A percentile compares a stretch with the other conserved stretches of the same genome.
phyloP scores from a whole-genome alignment of 768 basidiomycete species.

The Russula griseocarnosa region DNA sequence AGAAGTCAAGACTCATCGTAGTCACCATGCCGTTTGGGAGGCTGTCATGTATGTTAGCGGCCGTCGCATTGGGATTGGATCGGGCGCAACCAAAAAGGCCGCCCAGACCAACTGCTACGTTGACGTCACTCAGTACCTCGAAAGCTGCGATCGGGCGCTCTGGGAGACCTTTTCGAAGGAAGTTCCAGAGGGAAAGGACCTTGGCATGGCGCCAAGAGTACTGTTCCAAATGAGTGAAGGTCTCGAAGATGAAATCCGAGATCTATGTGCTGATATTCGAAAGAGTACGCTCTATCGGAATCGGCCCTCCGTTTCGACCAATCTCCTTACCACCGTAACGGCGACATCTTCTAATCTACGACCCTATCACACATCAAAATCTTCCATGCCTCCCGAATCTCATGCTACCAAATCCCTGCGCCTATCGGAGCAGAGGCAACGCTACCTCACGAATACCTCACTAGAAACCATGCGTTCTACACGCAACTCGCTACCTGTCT shows the following conservation, averaged over 20 bases:
- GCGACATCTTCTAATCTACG: conserved; percentile 19
- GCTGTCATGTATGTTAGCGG: conserved; percentile 73
- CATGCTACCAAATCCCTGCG: conserved; percentile 52
- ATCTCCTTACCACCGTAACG: conserved; percentile 9
- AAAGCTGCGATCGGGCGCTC: conserved; percentile 73
- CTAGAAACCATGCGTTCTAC: conserved; percentile 63
- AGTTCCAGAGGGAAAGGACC: conserved; percentile 58
- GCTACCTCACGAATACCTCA: conserved; percentile 57
- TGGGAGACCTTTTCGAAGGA: conserved; percentile 70
- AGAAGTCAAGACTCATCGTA: conserved; percentile 33
- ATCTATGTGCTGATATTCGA: conserved; percentile 64
- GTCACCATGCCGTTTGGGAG: conserved; percentile 50
- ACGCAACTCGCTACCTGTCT: conserved; percentile 71
- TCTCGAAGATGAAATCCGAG: conserved; percentile 66
- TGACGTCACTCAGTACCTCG: conserved; percentile 84
- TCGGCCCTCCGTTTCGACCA: conserved; percentile 41
- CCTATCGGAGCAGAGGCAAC: conserved; percentile 50
- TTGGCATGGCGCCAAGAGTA: conserved; percentile 69
- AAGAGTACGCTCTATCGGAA: conserved; percentile 63
- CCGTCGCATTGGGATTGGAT: conserved; percentile 77
- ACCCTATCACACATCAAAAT: conserved; percentile 30
- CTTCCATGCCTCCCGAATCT: conserved; percentile 32
- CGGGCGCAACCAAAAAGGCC: conserved; percentile 61
- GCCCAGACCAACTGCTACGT: conserved; percentile 74
- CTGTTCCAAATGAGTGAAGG: conserved; percentile 57